phyloP scores from a whole-genome alignment of 1,139 yeast species.

The Pichia sp. region DNA sequence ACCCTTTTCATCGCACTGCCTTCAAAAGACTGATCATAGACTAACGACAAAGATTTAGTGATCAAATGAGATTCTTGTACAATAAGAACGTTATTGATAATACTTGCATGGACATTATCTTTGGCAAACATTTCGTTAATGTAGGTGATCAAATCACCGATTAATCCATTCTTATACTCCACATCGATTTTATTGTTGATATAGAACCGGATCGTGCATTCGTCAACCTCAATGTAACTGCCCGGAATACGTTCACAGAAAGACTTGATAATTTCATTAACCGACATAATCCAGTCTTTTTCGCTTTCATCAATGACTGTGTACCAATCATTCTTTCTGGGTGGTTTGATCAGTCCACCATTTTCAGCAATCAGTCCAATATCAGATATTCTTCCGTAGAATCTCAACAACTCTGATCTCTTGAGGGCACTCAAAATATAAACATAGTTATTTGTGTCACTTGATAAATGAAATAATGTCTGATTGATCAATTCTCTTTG shows the following conservation, averaged over 20 bases:
- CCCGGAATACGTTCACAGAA: conserved; percentile 79
- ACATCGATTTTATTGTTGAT: conserved; percentile 60
- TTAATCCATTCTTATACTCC: conserved; percentile 55
- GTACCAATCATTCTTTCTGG: conserved; percentile 53
- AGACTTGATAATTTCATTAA: conserved; percentile 51
- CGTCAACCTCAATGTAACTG: conserved; percentile 62
- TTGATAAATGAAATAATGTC: conserved; percentile 41
- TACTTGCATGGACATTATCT: conserved; percentile 69
- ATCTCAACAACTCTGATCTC: conserved; percentile 54
- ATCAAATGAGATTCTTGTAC: conserved; percentile 53
- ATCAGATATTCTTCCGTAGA: conserved; percentile 58
- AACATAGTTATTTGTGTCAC: conserved; percentile 49
- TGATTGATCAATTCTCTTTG: conserved; percentile 42
- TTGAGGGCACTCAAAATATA: conserved; percentile 64
- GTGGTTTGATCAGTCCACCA: conserved; percentile 65
- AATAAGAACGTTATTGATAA: conserved; percentile 60
- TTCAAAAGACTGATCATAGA: conserved; percentile 19
- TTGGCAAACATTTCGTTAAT: conserved; percentile 65
- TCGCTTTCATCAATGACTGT: conserved; percentile 46
- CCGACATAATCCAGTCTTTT: conserved; percentile 53
- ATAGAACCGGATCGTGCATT: conserved; percentile 67
- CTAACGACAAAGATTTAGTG: conserved; percentile 43
- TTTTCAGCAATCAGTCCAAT: conserved; percentile 85
- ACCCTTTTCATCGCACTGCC: conserved; percentile 11
- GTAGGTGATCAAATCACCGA: conserved; percentile 84